Evolutionary conservation across 345 rosid genomes (phyloP).

Genomic region (Eucalyptus guilfoylei): DNA sequence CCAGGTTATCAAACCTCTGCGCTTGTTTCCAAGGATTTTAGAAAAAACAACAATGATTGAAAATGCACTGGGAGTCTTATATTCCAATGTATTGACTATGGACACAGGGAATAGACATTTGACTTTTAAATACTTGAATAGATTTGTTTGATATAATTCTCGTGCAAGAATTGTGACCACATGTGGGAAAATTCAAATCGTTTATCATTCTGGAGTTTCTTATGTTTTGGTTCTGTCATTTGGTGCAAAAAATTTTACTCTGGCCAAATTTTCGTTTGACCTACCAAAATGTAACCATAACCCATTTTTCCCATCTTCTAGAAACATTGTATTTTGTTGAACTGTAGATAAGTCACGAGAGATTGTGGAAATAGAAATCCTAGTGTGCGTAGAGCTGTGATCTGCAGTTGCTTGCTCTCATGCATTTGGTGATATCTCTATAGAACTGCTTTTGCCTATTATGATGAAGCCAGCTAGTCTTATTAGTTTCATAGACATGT

Average conservation of each 20-base stretch:
- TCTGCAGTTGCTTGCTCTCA: not conserved
- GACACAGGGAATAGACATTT: not conserved
- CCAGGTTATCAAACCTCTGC: not conserved
- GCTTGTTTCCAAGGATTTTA: not conserved
- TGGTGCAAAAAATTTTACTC: not conserved
- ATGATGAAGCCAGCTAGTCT: not conserved
- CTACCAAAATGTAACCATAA: not conserved
- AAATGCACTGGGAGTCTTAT: not conserved
- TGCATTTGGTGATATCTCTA: not conserved
- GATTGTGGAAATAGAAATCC: not conserved
- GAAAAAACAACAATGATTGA: not conserved
- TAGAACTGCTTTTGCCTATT: not conserved
- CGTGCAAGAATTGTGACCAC: not conserved
- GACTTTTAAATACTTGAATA: not conserved
- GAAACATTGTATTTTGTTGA: not conserved
- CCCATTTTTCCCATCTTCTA: not conserved
- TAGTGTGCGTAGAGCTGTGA: not conserved
- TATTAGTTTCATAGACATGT: not conserved
- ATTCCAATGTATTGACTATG: not conserved
- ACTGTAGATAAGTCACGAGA: not conserved
- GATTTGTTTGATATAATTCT: not conserved
- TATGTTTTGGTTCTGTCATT: not conserved
- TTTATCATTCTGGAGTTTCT: not conserved
- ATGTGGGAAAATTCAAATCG: not conserved
- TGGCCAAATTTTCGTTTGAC: not conserved